These are phyloP conservation scores for Xerocomus minutiporus DNA, from an alignment of 1,284 basidiomycete genomes.

Conservation along the genomic window DNA sequence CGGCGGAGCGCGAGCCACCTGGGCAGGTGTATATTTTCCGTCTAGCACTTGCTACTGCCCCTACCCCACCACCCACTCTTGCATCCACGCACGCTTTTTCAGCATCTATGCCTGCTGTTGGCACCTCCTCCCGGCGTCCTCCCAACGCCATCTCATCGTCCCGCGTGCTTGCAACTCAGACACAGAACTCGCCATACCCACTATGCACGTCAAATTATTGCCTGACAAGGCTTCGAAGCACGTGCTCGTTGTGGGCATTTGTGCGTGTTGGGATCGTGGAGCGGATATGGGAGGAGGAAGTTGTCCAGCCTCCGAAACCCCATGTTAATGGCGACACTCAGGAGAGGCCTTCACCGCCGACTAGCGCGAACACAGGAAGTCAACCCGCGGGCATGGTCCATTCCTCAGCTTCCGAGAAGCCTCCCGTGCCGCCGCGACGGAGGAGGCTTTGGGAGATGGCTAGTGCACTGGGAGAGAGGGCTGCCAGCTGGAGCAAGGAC, in stretches of 20 bases:
- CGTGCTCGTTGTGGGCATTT: conserved; percentile 89
- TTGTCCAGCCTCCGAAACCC: conserved; percentile 35
- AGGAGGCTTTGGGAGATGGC: conserved; percentile 57
- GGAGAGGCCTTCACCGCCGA: neutral
- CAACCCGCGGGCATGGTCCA: conserved; percentile 2
- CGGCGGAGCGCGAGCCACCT: conserved; percentile 32
- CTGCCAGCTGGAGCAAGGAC: conserved; percentile 41
- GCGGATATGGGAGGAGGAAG: conserved; percentile 81
- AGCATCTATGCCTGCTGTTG: conserved; percentile 14
- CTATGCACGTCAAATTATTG: conserved; percentile 78
- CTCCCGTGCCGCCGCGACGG: conserved; percentile 49
- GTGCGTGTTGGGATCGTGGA: conserved; percentile 78
- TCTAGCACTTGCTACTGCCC: conserved; percentile 35
- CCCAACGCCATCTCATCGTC: conserved; percentile 21
- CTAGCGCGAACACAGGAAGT: neutral
- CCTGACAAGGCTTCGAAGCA: conserved; percentile 72
- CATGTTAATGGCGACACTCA: conserved; percentile 12
- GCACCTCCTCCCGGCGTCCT: conserved; percentile 24
- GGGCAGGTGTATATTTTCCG: conserved; percentile 60
- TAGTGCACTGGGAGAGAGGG: conserved; percentile 49
- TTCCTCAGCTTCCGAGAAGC: conserved; percentile 31
- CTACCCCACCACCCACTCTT: conserved; percentile 28
- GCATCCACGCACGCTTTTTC: conserved; percentile 22
- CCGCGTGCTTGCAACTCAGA: conserved; percentile 20
- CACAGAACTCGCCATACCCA: conserved; percentile 48